These are phyloP conservation scores for Pseudotulostoma volvatum DNA, from an alignment of 495 filamentous ascomycete species.

Conservation along the genomic window DNA sequence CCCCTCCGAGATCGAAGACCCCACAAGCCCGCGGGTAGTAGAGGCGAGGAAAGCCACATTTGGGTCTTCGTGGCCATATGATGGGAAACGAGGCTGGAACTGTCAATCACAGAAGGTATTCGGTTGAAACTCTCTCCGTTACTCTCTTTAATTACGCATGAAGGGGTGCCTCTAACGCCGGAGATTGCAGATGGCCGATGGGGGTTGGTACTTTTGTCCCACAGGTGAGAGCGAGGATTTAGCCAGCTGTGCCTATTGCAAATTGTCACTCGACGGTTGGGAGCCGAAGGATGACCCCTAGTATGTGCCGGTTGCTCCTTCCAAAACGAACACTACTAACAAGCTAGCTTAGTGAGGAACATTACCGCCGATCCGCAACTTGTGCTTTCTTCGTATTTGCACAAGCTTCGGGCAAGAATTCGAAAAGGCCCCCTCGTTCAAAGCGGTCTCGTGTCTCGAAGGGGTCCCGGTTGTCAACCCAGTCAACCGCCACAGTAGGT, in stretches of 20 bases:
- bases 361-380: conserved; percentile 55
- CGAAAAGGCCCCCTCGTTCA: conserved; percentile 31
- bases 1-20: conserved; percentile 48
- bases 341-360: conserved; percentile 60
- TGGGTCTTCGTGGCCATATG: conserved; percentile 64
- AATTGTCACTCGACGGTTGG: conserved; percentile 75
- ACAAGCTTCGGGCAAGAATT: conserved; percentile 24
- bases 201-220: conserved; percentile 87
- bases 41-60: conserved; percentile 74
- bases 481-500: conserved; percentile 39
- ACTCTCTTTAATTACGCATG: no score
- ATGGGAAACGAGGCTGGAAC: conserved; percentile 71
- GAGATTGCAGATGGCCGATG: conserved; percentile 78
- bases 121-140: no score
- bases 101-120: conserved; percentile 73
- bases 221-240: conserved; percentile 64
- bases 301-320: conserved; percentile 31
- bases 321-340: conserved; percentile 13
- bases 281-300: conserved; percentile 76
- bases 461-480: conserved; percentile 51
- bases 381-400: conserved; percentile 66
- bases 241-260: conserved; percentile 77
- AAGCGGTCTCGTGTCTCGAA: conserved; percentile 50
- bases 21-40: conserved; percentile 46
- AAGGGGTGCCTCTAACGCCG: no score